These are phyloP conservation scores for Coprinopsis strossmayeri DNA, from an alignment of 768 basidiomycete genomes.

Conservation along the genomic window DNA sequence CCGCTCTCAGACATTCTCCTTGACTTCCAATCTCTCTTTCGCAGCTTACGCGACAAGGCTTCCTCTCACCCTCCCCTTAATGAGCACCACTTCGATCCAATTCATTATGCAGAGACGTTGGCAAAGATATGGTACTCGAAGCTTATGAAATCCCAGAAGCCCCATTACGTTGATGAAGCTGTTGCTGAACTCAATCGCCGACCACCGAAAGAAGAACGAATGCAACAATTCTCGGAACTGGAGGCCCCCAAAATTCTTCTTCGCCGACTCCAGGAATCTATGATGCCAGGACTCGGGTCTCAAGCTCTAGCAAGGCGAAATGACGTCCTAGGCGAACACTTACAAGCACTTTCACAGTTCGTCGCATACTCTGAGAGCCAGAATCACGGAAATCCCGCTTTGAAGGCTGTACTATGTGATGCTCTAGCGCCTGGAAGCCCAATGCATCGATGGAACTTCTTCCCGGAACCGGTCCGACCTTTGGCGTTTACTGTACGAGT, in stretches of 20 bases:
- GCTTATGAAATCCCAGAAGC: slow-evolving; percentile 6
- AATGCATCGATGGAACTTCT: not conserved
- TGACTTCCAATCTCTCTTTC: not conserved
- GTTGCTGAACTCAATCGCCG: not conserved
- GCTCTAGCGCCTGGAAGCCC: not conserved
- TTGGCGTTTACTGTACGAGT: not conserved
- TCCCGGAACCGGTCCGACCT: not conserved
- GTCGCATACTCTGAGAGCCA: not conserved
- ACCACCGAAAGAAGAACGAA: not conserved
- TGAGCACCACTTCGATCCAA: not conserved
- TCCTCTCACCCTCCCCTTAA: not conserved
- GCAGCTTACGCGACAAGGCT: not conserved
- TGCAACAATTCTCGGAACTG: not conserved
- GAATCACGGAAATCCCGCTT: not conserved
- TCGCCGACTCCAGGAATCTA: not conserved
- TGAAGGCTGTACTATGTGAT: not conserved
- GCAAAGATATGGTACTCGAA: slow-evolving; percentile 3
- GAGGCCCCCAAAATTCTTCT: not conserved
- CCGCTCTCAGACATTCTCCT: slow-evolving; percentile 7
- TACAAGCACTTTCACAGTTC: slow-evolving; percentile 2
- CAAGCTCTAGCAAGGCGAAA: not conserved
- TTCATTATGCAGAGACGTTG: not conserved
- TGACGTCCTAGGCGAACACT: not conserved
- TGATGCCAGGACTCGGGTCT: not conserved
- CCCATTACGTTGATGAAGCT: slow-evolving; percentile 6